Conservation (phyloP, 2,329 filamentous ascomycete species). For the Monilinia fructigena region DNA sequence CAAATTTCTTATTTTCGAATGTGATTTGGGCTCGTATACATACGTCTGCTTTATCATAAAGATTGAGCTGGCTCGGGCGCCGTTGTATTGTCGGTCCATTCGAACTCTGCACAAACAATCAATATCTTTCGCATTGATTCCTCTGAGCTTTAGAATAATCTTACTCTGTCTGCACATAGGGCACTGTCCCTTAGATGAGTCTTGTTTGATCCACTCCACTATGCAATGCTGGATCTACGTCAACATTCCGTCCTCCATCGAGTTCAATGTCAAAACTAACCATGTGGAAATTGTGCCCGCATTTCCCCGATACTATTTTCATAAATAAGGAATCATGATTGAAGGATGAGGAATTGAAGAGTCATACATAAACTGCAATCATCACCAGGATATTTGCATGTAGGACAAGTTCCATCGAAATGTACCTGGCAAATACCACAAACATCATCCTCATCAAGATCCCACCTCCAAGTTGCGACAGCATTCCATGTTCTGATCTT, state of each 20-base stretch:
- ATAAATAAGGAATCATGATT: neutral
- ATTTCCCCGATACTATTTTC: slow-evolving; percentile 81
- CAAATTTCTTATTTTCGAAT: neutral
- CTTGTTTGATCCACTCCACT: slow-evolving; percentile 92
- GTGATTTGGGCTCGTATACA: neutral
- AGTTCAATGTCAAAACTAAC: slow-evolving; percentile 48
- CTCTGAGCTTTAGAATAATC: slow-evolving; percentile 27
- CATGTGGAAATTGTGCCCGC: slow-evolving; percentile 98
- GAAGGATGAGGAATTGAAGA: neutral
- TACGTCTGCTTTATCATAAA: neutral
- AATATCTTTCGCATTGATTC: neutral
- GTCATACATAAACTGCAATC: slow-evolving; percentile 84
- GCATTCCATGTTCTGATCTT: slow-evolving; percentile 91
- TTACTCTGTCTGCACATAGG: slow-evolving; percentile 96
- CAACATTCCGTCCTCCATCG: neutral
- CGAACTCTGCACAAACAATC: slow-evolving; percentile 17
- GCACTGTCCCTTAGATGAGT: slow-evolving; percentile 88
- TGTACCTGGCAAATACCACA: slow-evolving; percentile 98
- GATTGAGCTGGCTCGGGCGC: neutral
- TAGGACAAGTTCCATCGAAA: slow-evolving; percentile 96
- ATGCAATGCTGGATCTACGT: slow-evolving; percentile 74
- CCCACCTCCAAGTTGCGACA: slow-evolving; percentile 96
- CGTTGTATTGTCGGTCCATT: slow-evolving; percentile 21
- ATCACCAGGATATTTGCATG: slow-evolving; percentile 96
- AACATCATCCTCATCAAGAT: slow-evolving; percentile 94